These are phyloP conservation scores for Plasmodium gaboni DNA, from an alignment of 169 alveolate species.

Conservation along the genomic window DNA sequence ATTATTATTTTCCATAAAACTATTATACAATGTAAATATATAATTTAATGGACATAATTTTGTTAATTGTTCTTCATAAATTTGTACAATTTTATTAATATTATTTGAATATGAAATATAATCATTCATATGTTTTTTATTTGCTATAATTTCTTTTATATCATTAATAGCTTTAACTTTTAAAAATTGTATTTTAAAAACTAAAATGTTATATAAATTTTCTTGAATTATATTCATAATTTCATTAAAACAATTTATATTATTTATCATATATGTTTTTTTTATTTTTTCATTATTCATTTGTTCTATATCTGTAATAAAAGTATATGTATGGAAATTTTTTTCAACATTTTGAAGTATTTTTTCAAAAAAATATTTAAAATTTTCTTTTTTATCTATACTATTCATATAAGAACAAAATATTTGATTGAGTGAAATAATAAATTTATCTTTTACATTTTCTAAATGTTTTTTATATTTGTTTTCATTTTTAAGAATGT, in stretches of 20 bases:
- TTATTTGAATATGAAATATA: constrained; percentile 21
- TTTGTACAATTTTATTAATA: constrained; percentile 15
- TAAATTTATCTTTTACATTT: constrained; percentile 14
- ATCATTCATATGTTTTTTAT: constrained; percentile 6
- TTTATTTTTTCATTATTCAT: constrained; percentile 19
- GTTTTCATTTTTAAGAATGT: constrained; percentile 23
- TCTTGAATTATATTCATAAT: constrained; percentile 35
- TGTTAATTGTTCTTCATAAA: constrained; percentile 28
- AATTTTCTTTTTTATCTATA: constrained; percentile 26
- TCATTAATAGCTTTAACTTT: constrained; percentile 45
- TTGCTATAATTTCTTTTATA: constrained; percentile 22
- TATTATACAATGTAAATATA: constrained; percentile 26
- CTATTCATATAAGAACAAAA: constrained; percentile 16
- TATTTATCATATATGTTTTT: constrained; percentile 22
- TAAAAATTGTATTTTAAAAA: constrained; percentile 27
- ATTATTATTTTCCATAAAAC: constrained; percentile 3
- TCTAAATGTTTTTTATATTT: constrained; percentile 45
- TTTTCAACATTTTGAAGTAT: constrained; percentile 19
- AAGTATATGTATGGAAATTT: constrained; percentile 8
- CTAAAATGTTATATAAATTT: constrained; percentile 19
- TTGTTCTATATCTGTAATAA: constrained; percentile 15
- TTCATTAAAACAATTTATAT: constrained; percentile 35
- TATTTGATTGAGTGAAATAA: constrained; percentile 5
- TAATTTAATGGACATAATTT: constrained; percentile 13
- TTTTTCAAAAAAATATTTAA: constrained; percentile 15